Conservation (phyloP, 352 stramenopile species). For the Phytopythium sindhum region DNA sequence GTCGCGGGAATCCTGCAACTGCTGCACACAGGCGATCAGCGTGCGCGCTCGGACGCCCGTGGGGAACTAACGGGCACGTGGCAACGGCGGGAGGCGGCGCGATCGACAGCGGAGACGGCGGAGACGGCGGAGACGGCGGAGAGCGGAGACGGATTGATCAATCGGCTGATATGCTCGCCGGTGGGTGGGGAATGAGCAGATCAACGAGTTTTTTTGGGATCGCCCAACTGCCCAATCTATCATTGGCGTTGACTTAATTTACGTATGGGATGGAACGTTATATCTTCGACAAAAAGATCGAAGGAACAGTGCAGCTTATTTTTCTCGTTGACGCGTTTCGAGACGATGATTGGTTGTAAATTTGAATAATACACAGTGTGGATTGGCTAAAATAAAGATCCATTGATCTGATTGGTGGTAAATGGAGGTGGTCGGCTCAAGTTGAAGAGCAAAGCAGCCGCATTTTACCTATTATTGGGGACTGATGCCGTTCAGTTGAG, state of each 20-base stretch:
- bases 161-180: background rate
- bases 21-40: background rate
- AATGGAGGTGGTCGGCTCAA: too few species aligned
- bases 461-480: background rate
- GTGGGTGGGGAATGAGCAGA: background rate
- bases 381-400: background rate
- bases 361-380: background rate
- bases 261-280: slow-evolving; percentile 45
- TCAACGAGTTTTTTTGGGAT: slow-evolving; percentile 4
- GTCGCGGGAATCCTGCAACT: background rate
- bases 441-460: background rate
- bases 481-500: background rate
- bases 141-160: background rate
- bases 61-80: background rate
- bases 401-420: background rate
- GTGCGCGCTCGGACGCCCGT: slow-evolving; percentile 3
- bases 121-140: too few species aligned
- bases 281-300: slow-evolving; percentile 46
- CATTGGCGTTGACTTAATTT: slow-evolving; percentile 28
- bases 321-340: background rate
- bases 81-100: background rate
- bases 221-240: slow-evolving; percentile 42
- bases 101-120: background rate
- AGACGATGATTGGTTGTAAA: background rate
- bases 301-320: slow-evolving; percentile 15